These are phyloP conservation scores for Lactarius trivialis DNA, from an alignment of 768 basidiomycete species.

Conservation along the genomic window DNA sequence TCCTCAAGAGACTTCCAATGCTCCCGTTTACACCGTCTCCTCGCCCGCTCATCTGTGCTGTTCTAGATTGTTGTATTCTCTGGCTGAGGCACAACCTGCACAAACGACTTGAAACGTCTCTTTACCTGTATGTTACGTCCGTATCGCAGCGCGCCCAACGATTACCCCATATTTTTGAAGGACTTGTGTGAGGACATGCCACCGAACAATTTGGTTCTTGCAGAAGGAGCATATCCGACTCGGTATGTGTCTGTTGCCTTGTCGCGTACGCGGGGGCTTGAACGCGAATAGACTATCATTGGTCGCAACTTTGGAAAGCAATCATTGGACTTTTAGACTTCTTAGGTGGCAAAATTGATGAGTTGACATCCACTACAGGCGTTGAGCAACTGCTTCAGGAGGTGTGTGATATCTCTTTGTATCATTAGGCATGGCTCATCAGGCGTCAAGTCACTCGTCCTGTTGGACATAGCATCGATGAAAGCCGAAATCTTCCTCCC, in stretches of 20 bases:
- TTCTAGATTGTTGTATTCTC: conserved; percentile 62
- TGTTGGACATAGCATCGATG: conserved; percentile 49
- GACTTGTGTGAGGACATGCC: conserved; percentile 48
- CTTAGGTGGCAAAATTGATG: conserved; percentile 47
- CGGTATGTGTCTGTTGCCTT: conserved; percentile 34
- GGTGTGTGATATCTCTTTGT: conserved; percentile 31
- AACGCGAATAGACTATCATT: conserved; percentile 47
- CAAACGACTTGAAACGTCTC: conserved; percentile 49
- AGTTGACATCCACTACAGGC: conserved; percentile 45
- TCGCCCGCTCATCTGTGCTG: conserved; percentile 46
- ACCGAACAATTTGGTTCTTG: conserved; percentile 52
- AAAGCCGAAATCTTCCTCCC: conserved; percentile 50
- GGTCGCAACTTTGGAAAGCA: conserved; percentile 59
- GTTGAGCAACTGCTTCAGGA: conserved; percentile 49
- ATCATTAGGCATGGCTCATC: background rate
- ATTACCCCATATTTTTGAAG: conserved; percentile 29
- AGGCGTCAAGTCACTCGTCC: conserved; percentile 38
- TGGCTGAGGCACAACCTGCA: conserved; percentile 70
- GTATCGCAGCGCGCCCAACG: background rate
- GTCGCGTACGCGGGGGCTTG: background rate
- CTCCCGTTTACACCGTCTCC: conserved; percentile 37
- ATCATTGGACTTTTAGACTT: conserved; percentile 51
- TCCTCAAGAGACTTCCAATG: conserved; percentile 42
- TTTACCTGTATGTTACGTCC: conserved; percentile 43
- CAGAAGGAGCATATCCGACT: conserved; percentile 47